These are phyloP conservation scores for Myotisia sp. DNA, from an alignment of 2,329 filamentous ascomycete genomes.

Conservation along the genomic window DNA sequence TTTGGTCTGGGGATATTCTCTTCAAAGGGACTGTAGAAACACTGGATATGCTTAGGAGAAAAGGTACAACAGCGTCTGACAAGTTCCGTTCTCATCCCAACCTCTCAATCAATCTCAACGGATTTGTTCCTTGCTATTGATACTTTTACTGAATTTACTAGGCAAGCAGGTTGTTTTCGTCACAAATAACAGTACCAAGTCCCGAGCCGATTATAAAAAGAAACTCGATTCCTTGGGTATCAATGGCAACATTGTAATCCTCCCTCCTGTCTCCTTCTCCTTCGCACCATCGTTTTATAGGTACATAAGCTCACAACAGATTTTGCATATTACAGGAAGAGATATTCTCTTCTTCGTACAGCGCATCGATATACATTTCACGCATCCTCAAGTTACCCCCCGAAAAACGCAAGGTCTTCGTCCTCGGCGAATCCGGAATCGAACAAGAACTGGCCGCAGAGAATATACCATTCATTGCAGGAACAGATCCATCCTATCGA, in stretches of 20 bases:
- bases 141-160: conserved; percentile 22
- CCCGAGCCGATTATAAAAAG: conserved; percentile 78
- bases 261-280: too few species aligned
- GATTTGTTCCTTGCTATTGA: too few species aligned
- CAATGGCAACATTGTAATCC: conserved; percentile 48
- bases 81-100: neutral
- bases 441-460: conserved; percentile 77
- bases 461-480: conserved; percentile 65
- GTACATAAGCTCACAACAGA: conserved; percentile 1
- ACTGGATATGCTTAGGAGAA: conserved; percentile 63
- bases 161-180: conserved; percentile 92
- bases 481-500: conserved; percentile 64
- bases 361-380: conserved; percentile 85
- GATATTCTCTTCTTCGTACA: conserved; percentile 93
- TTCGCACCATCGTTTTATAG: neutral
- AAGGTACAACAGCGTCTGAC: conserved; percentile 41
- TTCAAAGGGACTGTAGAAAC: conserved; percentile 79
- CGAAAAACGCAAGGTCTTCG: conserved; percentile 83
- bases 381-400: conserved; percentile 69
- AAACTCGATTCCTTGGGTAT: conserved; percentile 77
- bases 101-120: too few species aligned
- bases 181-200: conserved; percentile 98
- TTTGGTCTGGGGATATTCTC: conserved; percentile 89
- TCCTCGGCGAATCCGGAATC: conserved; percentile 80
- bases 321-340: conserved; percentile 48